Conservation (phyloP, 495 filamentous ascomycete genomes). For the Xylaria curta region DNA sequence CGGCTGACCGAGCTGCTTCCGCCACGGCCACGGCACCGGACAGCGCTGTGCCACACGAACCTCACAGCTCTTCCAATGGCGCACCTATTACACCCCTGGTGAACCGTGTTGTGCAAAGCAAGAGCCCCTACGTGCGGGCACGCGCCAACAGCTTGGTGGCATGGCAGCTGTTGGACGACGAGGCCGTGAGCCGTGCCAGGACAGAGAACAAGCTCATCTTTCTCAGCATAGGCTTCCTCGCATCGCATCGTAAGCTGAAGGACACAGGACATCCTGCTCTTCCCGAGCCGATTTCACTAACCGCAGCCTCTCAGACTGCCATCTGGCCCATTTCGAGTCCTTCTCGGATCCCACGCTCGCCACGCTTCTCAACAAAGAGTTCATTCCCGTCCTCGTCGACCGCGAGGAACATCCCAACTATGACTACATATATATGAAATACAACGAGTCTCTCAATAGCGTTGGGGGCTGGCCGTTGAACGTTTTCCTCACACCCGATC, state of each 20-base stretch:
- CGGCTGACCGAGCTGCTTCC: slow-evolving; percentile 20
- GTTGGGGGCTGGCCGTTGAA: slow-evolving; percentile 97
- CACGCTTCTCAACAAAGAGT: slow-evolving; percentile 79
- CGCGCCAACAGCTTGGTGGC: slow-evolving; percentile 87
- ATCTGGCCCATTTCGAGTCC: slow-evolving; percentile 93
- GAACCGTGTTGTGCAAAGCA: slow-evolving; percentile 76
- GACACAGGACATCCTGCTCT: background rate
- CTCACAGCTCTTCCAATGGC: slow-evolving; percentile 9
- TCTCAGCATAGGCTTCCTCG: slow-evolving; percentile 93
- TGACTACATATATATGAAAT: slow-evolving; percentile 98
- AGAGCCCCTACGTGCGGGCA: slow-evolving; percentile 81
- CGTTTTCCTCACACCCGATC: slow-evolving; percentile 90
- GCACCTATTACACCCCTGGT: slow-evolving; percentile 48
- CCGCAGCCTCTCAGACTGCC: slow-evolving; percentile 66
- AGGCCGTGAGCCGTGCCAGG: slow-evolving; percentile 77
- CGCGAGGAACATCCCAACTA: slow-evolving; percentile 95
- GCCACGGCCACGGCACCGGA: slow-evolving; percentile 22
- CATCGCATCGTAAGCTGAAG: slow-evolving; percentile 82
- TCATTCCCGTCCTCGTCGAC: slow-evolving; percentile 93
- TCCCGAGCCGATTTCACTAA: slow-evolving; percentile 24
- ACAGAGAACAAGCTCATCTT: slow-evolving; percentile 86
- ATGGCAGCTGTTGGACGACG: slow-evolving; percentile 88
- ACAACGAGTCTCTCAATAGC: slow-evolving; percentile 90
- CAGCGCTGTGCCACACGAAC: background rate
- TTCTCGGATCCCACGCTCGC: slow-evolving; percentile 86